phyloP scores from a whole-genome alignment of 2,329 filamentous ascomycete genomes.

The Pseudogymnoascus sp. region DNA sequence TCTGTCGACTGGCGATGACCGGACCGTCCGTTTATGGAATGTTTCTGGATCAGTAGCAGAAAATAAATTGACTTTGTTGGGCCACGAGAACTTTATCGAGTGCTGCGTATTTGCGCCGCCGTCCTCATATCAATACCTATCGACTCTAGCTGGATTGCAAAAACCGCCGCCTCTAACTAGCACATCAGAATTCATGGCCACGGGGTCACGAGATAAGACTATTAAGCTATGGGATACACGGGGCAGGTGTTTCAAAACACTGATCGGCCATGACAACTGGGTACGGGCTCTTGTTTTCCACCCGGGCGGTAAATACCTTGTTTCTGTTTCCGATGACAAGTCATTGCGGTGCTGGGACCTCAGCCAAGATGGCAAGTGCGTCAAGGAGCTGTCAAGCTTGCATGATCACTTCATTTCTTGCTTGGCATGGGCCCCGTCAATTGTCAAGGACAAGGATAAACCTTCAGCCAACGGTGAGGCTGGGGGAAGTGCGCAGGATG shows the following conservation, averaged over 20 bases:
- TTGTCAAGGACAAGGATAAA: conserved; percentile 49
- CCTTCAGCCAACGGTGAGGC: conserved; percentile 37
- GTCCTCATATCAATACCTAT: conserved; percentile 67
- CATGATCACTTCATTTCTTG: conserved; percentile 83
- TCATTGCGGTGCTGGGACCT: conserved; percentile 92
- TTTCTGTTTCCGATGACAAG: conserved; percentile 84
- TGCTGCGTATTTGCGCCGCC: conserved; percentile 83
- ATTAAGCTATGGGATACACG: conserved; percentile 84
- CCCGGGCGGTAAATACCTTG: conserved; percentile 80
- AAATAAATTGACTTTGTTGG: conserved; percentile 66
- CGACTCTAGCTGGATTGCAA: conserved; percentile 71
- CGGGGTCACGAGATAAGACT: conserved; percentile 80
- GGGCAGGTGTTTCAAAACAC: conserved; percentile 75
- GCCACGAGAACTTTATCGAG: conserved; percentile 79
- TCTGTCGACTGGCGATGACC: conserved; percentile 74
- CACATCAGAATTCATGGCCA: conserved; percentile 81
- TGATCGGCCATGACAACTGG: conserved; percentile 92
- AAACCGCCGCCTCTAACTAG: conserved; percentile 68
- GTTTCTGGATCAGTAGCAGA: conserved; percentile 56
- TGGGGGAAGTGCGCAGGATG: conserved; percentile 33
- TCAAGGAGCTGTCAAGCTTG: conserved; percentile 69
- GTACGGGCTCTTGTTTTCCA: conserved; percentile 80
- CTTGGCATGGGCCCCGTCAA: conserved; percentile 76
- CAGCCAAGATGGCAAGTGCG: conserved; percentile 79
- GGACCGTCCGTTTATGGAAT: conserved; percentile 79